Evolutionary conservation across 2,329 filamentous ascomycete genomes (phyloP), one percentile per base, ranked within the genome.

Genomic region (Tolypocladium endophyticum): DNA sequence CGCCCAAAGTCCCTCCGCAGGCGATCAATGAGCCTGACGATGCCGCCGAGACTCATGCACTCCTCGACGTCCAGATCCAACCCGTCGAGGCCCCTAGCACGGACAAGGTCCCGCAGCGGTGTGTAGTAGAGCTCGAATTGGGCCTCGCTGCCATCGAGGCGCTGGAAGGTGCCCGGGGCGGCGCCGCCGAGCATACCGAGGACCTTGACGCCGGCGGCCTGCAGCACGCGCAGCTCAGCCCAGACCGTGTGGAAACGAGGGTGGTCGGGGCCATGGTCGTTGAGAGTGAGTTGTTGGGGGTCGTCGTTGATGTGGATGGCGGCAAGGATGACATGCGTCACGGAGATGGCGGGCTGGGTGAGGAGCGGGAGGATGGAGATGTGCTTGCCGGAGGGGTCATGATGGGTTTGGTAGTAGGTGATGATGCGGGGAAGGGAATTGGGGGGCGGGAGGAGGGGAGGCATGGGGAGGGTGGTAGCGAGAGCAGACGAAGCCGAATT

Each of bases 151-250:
- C 84, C 83, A 67, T 87, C 83, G 4, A 86, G 80, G 0, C 79
- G 79, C 55, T 61, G 33, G 59, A 83, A 96, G 16, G 85, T 88
- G 14, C 92, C 92, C 61, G 82, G 81, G 0, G 90, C 91, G 2
- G 92, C 91, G 20, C 92, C 92, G 45, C 92, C 92, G 1, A 96
- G 79, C 89, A 97, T 94, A 59, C 85, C 90, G 70, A 96, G 80
- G 16, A 96, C 85, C 67, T 88, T 91, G 63, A 96, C 80, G 50
- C 91, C 91, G 8, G 81, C 80, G 2, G 81, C 82, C 71, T 94
- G 88, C 7, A 96, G 76, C 63, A 86, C 77, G 9, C 81, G 80
- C 11, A 90, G 83, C 72, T 97, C 92, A 28, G 81, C 81, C 91
- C 92, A 97, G 41, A 96, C 79, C 1, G 84, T 84, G 38, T 83